Base-by-base conservation (phyloP, 2,329 filamentous ascomycete genomes). In the Eurotiales sp. region DNA sequence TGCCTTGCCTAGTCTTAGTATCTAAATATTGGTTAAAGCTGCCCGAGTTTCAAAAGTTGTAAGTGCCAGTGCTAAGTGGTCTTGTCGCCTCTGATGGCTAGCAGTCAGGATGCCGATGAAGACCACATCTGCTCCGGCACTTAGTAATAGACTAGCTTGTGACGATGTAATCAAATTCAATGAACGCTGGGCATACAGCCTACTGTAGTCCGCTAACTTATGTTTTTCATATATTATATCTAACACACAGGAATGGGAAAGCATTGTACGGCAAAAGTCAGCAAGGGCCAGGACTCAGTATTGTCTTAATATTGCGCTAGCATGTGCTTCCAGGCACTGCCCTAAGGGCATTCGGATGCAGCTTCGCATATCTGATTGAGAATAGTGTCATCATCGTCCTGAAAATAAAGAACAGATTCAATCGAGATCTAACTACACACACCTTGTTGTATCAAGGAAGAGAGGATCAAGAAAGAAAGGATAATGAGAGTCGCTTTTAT, bases 291-390 rank as follows among this genome's bases (percentile, higher is more conserved):
- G 44, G 44, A 37, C 44, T 46, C 44, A 25, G 44, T 25, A 15
- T 36, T 21, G 15, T 46, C 29, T 46, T 30, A 22, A 46, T 34
- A 23, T 25, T 34, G n/a, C 44, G 27, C 17, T 46, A 8, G 30
- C 44, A 46, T 46, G 44, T 46, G 44, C 44, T 46, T 46, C 44
- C 44, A 46, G 44, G 29, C 44, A 46, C 17, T 46, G 30, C 44
- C 44, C 22, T 27, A 22, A 46, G 22, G 29, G 44, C 44, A 46
- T 46, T 30, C 44, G 30, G 30, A 46, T 46, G 32, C 44, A 46
- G 44, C 30, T 46, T 46, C 44, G 32, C 30, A 46, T 23, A 36
- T 23, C 44, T 46, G 30, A 22, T 37, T 46, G 14, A 23, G 32
- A 36, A 46, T 37, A 22, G 23, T 45, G 12, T 37, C 44, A 37